Conservation (phyloP, 805 yeast genomes). For the Metschnikowia gelsemii region DNA sequence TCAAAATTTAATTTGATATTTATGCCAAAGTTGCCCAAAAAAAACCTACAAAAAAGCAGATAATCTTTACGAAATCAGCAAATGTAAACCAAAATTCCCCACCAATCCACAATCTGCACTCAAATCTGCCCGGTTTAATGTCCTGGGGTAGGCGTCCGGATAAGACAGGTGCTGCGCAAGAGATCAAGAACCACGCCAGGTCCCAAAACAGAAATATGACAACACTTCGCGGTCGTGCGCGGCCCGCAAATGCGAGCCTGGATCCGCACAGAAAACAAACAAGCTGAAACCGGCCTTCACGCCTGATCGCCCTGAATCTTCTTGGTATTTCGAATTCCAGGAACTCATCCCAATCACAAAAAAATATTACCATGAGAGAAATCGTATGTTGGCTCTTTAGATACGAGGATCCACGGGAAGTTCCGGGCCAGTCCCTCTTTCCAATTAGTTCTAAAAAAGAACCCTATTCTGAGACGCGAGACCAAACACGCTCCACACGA, state of each 20-base stretch:
- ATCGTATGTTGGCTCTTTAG: conserved; percentile 24
- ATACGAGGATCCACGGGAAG: neutral
- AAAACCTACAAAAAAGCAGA: neutral
- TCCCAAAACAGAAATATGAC: conserved; percentile 19
- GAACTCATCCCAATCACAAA: conserved; percentile 4
- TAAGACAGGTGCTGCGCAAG: neutral
- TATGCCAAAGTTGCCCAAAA: neutral
- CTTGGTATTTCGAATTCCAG: conserved; percentile 10
- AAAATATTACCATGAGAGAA: conserved; percentile 27
- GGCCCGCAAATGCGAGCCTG: conserved; percentile 15
- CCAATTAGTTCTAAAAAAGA: too few species aligned
- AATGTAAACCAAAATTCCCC: neutral
- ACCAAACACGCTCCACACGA: neutral
- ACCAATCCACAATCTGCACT: neutral
- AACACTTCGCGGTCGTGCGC: conserved; percentile 23
- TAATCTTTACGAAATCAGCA: too few species aligned
- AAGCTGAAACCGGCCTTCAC: conserved; percentile 11
- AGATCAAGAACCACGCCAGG: conserved; percentile 1
- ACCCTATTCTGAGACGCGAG: neutral
- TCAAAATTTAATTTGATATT: neutral
- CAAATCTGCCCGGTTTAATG: neutral
- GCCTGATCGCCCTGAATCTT: conserved; percentile 4
- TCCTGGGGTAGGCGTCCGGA: conserved; percentile 3
- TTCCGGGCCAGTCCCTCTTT: too few species aligned
- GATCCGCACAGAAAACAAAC: conserved; percentile 23